Evolutionary conservation across 108 stramenopile genomes (phyloP), one percentile per base, ranked within the genome.

Genomic region (Cyclotella choctawhatcheeana): DNA sequence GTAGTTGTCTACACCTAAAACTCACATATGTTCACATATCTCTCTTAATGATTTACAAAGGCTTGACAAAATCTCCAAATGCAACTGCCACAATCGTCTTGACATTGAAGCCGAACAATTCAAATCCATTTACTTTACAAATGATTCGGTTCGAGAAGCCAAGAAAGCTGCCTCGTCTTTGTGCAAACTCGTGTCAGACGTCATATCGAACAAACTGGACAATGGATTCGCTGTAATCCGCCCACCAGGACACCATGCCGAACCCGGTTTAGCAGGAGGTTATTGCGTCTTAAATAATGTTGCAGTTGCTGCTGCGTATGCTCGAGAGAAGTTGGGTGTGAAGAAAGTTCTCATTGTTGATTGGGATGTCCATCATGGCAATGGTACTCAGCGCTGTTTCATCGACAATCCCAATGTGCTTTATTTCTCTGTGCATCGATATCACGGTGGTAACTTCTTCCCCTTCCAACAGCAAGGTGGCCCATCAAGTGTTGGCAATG

Each of bases 191-290:
- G 83, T 86, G 2, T 25, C 52, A 2, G 33, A 72, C 37, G 81
- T 86, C 1, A 76, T 82, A 5, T 18, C 53, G 3, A 71, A 66
- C 27, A 55, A 74, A 29, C 65, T 81, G 0, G 61, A 80, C 74
- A 80, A 84, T 71, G 84, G 77, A 55, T 83, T 88, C 45, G 91
- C 89, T 2, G 54, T 93, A 6, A 87, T 92, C 27, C 81, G 96
- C 2, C 96, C 96, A 18, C 96, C 94, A 8, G 94, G 96, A 12
- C 96, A 97, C 81, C 96, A 97, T 54, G 96, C 96, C 0, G 86
- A 85, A 44, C 71, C 64, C 0, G 60, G 69, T 20, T 21, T 63
- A 8, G 92, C 87, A 0, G 82, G 84, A 26, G 96, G 96, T 17
- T 94, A 92, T 64, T 97, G 96, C 66, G 50, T 97, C 3, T 73